phyloP scores from a whole-genome alignment of 2,329 filamentous ascomycete genomes.

The Penicillium verrucosum region DNA sequence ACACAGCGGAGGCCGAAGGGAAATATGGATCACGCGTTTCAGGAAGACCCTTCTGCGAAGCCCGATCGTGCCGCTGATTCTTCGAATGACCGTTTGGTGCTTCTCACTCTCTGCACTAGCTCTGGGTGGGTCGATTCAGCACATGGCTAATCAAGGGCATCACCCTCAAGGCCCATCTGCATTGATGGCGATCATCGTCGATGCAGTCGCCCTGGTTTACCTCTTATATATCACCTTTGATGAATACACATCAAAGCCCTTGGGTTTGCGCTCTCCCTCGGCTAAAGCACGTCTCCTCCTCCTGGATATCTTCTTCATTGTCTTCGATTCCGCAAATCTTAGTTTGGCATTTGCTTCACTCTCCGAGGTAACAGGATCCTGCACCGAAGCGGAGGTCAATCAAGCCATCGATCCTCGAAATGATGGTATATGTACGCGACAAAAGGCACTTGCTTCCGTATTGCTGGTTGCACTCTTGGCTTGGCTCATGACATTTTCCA shows the following conservation, averaged over 20 bases:
- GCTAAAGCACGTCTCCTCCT: conserved; percentile 88
- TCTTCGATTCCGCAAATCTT: conserved; percentile 92
- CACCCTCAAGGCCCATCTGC: conserved; percentile 68
- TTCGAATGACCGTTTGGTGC: conserved; percentile 76
- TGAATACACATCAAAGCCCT: conserved; percentile 90
- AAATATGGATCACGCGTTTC: conserved; percentile 57
- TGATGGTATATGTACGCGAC: conserved; percentile 57
- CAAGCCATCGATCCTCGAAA: conserved; percentile 33
- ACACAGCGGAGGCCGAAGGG: conserved; percentile 50
- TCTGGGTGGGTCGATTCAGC: conserved; percentile 71
- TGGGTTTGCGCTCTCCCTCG: conserved; percentile 77
- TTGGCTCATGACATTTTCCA: conserved; percentile 87
- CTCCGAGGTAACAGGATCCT: conserved; percentile 60
- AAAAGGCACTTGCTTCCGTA: conserved; percentile 72
- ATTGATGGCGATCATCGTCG: conserved; percentile 83
- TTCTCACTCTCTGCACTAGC: conserved; percentile 81
- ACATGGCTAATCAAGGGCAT: conserved; percentile 51
- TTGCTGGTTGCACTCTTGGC: conserved; percentile 77
- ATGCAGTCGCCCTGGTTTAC: conserved; percentile 84
- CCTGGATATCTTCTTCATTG: conserved; percentile 92
- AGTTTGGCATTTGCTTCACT: conserved; percentile 84
- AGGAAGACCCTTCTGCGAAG: conserved; percentile 72
- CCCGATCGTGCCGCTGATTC: conserved; percentile 78
- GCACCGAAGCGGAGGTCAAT: conserved; percentile 47
- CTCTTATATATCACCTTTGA: conserved; percentile 92